Evolutionary conservation across 2,329 filamentous ascomycete species (phyloP).

Genomic region (Botryosphaeria dothidea): DNA sequence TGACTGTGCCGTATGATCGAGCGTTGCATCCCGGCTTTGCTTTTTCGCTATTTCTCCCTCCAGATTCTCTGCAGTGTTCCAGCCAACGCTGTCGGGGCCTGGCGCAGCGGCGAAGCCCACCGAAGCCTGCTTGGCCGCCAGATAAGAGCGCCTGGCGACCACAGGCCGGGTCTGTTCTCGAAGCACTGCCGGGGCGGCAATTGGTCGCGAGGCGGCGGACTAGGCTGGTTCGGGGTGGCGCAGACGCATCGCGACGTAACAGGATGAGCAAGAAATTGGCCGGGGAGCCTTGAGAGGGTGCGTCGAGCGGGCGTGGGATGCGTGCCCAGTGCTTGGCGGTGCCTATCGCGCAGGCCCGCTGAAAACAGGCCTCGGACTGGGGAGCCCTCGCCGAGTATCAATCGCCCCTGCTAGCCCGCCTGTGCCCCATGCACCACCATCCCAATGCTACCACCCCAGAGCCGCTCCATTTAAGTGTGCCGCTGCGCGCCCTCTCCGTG

Average conservation of each 20-base stretch:
- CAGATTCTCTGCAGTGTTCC: neutral
- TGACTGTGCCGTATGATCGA: neutral
- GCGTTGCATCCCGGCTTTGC: neutral
- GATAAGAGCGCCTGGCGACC: neutral
- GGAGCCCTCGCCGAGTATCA: neutral
- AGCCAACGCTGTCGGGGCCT: neutral
- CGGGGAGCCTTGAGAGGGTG: neutral
- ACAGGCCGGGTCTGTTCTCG: neutral
- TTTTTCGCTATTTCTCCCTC: neutral
- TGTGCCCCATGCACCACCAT: slow-evolving; percentile 8
- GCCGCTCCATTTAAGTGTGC: slow-evolving; percentile 13
- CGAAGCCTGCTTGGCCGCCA: slow-evolving; percentile 2
- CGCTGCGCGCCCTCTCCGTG: neutral
- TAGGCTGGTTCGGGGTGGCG: neutral
- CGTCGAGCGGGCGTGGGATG: slow-evolving; percentile 6
- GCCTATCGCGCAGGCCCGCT: slow-evolving; percentile 1
- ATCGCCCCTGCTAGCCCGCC: slow-evolving; percentile 11
- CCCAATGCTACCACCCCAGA: neutral
- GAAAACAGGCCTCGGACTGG: slow-evolving; percentile 11
- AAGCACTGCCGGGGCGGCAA: neutral
- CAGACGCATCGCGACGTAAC: slow-evolving; percentile 7
- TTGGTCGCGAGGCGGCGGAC: neutral
- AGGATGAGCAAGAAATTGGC: slow-evolving; percentile 13
- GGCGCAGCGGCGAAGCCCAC: neutral
- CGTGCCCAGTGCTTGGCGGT: slow-evolving; percentile 8